Conservation (phyloP, 2,329 filamentous ascomycete species). For the Ceratocystis albifundus region DNA sequence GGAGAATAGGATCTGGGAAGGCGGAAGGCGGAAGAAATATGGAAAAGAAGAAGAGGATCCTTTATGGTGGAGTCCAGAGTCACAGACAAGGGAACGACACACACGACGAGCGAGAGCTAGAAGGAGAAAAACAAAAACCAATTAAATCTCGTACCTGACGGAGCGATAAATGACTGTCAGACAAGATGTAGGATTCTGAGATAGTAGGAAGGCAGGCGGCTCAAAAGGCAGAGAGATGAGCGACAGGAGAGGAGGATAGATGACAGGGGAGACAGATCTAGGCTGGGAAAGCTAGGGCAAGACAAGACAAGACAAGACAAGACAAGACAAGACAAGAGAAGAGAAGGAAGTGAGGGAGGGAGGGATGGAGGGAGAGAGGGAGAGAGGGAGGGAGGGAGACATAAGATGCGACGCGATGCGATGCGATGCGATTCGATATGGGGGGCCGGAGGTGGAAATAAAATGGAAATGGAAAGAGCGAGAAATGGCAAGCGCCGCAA, state of each 20-base stretch:
- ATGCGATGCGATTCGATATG: too few species aligned
- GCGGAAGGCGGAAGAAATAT: neutral
- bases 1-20: neutral
- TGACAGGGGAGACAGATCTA: neutral
- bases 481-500: neutral
- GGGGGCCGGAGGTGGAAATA: neutral
- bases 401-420: neutral
- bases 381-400: too few species aligned
- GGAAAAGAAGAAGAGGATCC: conserved; percentile 7
- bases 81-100: neutral
- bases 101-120: neutral
- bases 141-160: neutral
- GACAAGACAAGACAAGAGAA: too few species aligned
- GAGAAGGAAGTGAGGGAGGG: neutral
- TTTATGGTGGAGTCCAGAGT: neutral
- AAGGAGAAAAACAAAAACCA: neutral
- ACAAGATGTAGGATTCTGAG: neutral
- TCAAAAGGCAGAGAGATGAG: neutral
- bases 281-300: neutral
- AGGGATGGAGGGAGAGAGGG: too few species aligned
- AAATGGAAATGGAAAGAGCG: neutral
- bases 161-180: neutral
- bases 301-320: too few species aligned
- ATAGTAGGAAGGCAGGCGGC: neutral
- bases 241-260: neutral